Evolutionary conservation across 2,329 filamentous ascomycete genomes (phyloP).

Genomic region (Aureobasidium sp.): DNA sequence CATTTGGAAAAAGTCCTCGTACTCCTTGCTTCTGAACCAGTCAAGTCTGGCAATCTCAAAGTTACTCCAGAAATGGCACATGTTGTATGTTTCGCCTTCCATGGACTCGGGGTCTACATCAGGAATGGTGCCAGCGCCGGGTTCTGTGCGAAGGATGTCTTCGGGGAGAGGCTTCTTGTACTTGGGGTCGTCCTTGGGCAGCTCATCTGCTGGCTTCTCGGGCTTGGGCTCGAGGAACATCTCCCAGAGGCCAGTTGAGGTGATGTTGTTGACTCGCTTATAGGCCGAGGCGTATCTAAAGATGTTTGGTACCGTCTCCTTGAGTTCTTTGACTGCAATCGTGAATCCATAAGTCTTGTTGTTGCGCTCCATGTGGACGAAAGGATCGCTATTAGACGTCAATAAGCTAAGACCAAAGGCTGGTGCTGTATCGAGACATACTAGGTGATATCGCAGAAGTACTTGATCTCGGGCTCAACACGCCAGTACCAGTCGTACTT

Average conservation of each 20-base stretch:
- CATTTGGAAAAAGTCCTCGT: conserved; percentile 97
- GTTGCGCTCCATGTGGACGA: conserved; percentile 83
- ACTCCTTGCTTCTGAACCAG: conserved; percentile 96
- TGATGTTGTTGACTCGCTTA: conserved; percentile 84
- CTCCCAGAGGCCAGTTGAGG: conserved; percentile 91
- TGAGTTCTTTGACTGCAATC: conserved; percentile 95
- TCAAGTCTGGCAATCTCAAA: conserved; percentile 93
- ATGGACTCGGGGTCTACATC: conserved; percentile 87
- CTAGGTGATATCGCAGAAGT: conserved; percentile 99
- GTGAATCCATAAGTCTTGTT: conserved; percentile 99
- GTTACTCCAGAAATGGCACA: conserved; percentile 99
- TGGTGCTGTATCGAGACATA: conserved; percentile 40
- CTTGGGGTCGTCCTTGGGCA: conserved; percentile 47
- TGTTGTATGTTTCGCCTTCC: conserved; percentile 98
- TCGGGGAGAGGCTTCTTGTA: conserved; percentile 68
- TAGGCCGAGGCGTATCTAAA: conserved; percentile 98
- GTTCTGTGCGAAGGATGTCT: conserved; percentile 71
- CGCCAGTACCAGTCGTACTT: conserved; percentile 99
- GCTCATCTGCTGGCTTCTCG: conserved; percentile 49
- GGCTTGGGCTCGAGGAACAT: conserved; percentile 86
- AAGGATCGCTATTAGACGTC: conserved; percentile 65
- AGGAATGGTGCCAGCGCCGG: conserved; percentile 61
- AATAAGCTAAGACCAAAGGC: conserved; percentile 22
- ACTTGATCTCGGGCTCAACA: conserved; percentile 97
- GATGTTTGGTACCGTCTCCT: conserved; percentile 96